Evolutionary conservation across 352 stramenopile species (phyloP).

Genomic region (Phytophthora crassamura): DNA sequence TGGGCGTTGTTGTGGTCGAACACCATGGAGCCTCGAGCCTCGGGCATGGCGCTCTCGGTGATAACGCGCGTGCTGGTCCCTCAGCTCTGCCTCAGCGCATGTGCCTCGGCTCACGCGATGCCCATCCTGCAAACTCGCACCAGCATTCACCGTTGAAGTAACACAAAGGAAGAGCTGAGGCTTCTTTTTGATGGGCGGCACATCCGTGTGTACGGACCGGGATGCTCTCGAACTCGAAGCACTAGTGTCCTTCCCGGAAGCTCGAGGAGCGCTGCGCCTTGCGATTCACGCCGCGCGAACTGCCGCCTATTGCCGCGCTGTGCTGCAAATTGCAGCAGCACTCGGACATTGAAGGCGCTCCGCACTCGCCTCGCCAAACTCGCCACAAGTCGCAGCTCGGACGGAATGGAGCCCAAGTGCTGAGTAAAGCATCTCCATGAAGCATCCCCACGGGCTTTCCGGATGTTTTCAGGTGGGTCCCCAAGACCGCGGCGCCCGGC

Average conservation of each 20-base stretch:
- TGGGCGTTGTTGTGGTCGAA: too few species aligned
- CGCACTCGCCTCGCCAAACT: background rate
- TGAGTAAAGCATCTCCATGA: conserved; percentile 16
- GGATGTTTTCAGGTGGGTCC: conserved; percentile 17
- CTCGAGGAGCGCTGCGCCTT: background rate
- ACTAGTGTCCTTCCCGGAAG: background rate
- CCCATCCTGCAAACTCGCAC: conserved; percentile 15
- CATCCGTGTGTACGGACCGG: conserved; percentile 1
- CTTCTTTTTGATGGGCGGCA: conserved; percentile 12
- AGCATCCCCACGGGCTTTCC: conserved; percentile 4
- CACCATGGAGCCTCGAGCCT: too few species aligned
- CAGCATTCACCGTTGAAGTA: conserved; percentile 6
- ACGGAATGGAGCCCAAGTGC: conserved; percentile 1
- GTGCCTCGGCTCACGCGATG: conserved; percentile 10
- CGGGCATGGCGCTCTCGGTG: background rate
- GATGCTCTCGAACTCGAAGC: background rate
- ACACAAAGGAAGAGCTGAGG: conserved; percentile 3
- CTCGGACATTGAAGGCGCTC: background rate
- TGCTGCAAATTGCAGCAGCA: conserved; percentile 17
- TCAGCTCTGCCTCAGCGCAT: conserved; percentile 10
- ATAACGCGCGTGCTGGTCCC: background rate
- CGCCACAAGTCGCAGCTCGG: too few species aligned
- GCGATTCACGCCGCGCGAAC: conserved; percentile 7
- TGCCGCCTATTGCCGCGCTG: background rate
- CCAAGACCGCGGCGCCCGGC: conserved; percentile 3